These are phyloP conservation scores for Acanthamoeba culbertsoni DNA, from an alignment of 208 protist genomes.

Conservation along the genomic window DNA sequence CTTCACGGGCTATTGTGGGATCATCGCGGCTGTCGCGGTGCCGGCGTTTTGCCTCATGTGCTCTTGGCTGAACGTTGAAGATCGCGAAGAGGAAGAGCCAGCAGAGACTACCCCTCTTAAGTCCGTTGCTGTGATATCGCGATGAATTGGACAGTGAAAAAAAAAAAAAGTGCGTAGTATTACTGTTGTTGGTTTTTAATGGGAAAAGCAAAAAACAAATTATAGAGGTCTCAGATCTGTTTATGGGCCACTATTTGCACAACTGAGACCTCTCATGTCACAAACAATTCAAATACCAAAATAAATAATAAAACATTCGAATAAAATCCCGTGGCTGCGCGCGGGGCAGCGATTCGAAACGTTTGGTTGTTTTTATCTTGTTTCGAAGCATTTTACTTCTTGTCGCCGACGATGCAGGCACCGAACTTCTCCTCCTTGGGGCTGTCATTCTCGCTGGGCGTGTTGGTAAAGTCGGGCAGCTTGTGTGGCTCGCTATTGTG, in stretches of 20 bases:
- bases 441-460: not conserved
- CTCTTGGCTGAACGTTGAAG: not conserved
- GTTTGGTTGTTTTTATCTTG: too few relatives aligned
- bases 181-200: too few relatives aligned
- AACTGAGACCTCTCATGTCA: too few relatives aligned
- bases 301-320: too few relatives aligned
- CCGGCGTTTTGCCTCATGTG: not conserved
- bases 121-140: not conserved
- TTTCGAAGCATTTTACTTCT: not conserved
- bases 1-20: not conserved
- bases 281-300: too few relatives aligned
- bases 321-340: too few relatives aligned
- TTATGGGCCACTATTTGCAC: too few relatives aligned
- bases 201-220: too few relatives aligned
- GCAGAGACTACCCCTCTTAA: not conserved
- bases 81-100: not conserved
- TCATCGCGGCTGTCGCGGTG: not conserved
- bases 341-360: too few relatives aligned
- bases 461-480: conserved; percentile 40
- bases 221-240: too few relatives aligned
- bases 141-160: too few relatives aligned
- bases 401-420: conserved; percentile 25
- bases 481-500: not conserved
- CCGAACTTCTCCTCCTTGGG: conserved; percentile 42
- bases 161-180: too few relatives aligned